Conservation (phyloP, 2,329 filamentous ascomycete genomes). For the Fusarium udum region DNA sequence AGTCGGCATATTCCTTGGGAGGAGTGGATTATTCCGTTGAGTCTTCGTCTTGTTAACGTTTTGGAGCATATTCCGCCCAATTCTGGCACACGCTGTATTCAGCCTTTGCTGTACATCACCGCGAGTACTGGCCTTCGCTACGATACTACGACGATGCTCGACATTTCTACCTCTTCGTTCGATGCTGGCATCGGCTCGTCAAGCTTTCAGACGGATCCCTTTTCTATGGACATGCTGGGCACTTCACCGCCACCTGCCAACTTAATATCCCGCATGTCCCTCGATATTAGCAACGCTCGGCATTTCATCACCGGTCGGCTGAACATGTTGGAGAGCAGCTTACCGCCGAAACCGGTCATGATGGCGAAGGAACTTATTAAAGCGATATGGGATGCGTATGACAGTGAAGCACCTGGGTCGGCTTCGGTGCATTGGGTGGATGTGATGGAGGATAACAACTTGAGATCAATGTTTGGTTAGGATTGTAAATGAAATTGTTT, state of each 20-base stretch:
- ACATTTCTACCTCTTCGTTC: slow-evolving; percentile 25
- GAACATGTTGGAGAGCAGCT: slow-evolving; percentile 50
- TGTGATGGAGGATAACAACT: slow-evolving; percentile 51
- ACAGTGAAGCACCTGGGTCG: slow-evolving; percentile 47
- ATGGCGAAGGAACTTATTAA: slow-evolving; percentile 55
- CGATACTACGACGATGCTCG: slow-evolving; percentile 27
- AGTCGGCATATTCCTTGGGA: slow-evolving; percentile 47
- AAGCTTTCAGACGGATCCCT: slow-evolving; percentile 2
- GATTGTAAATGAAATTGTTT: not conserved
- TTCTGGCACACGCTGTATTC: slow-evolving; percentile 51
- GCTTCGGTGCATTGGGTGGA: slow-evolving; percentile 54
- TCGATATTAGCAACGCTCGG: slow-evolving; percentile 52
- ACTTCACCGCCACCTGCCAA: slow-evolving; percentile 15
- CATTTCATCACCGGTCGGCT: slow-evolving; percentile 52
- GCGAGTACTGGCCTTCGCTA: slow-evolving; percentile 49
- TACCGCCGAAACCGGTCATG: slow-evolving; percentile 54
- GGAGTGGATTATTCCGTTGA: slow-evolving; percentile 50
- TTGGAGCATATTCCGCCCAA: slow-evolving; percentile 48
- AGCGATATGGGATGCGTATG: slow-evolving; percentile 55
- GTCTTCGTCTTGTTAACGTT: slow-evolving; percentile 46
- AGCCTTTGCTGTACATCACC: slow-evolving; percentile 50
- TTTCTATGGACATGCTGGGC: slow-evolving; percentile 23
- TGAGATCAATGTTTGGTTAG: slow-evolving; percentile 49
- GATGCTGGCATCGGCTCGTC: slow-evolving; percentile 9
- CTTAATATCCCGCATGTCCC: slow-evolving; percentile 40